These are phyloP conservation scores for Phlebiopsis gigantea DNA, from an alignment of 768 basidiomycete genomes.

Conservation along the genomic window DNA sequence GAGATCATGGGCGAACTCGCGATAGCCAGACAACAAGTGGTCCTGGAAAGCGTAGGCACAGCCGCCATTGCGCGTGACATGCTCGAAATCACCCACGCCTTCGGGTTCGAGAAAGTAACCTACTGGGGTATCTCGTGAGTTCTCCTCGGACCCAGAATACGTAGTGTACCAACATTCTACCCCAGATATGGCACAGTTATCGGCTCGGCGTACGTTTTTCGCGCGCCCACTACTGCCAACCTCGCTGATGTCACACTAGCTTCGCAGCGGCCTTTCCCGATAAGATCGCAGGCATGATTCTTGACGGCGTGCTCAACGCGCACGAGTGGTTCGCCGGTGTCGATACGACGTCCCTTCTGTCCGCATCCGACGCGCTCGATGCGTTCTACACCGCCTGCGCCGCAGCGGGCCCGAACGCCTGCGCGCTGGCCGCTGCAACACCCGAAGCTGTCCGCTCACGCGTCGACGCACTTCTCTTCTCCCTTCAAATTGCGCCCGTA, in stretches of 20 bases:
- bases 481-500: not conserved
- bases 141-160: not conserved
- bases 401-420: not conserved
- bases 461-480: not conserved
- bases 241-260: not conserved
- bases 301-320: constrained; percentile 23
- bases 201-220: not conserved
- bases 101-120: constrained; percentile 13
- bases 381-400: not conserved
- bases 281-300: constrained; percentile 23
- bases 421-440: not conserved
- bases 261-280: constrained; percentile 5
- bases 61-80: constrained; percentile 15
- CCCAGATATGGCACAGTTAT: constrained; percentile 2
- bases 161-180: not conserved
- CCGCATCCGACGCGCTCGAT: not conserved
- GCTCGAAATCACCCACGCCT: constrained; percentile 15
- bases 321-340: constrained; percentile 17
- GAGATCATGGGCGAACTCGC: not conserved
- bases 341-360: not conserved
- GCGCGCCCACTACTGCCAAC: not conserved
- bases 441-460: not conserved
- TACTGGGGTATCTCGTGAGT: constrained; percentile 19
- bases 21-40: not conserved
- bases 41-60: constrained; percentile 9